Percentiles rank a stretch among this genome's conserved stretches.
These are phyloP conservation scores for Noccaea bulbosa DNA, from an alignment of 345 rosid genomes.

Conservation along the genomic window DNA sequence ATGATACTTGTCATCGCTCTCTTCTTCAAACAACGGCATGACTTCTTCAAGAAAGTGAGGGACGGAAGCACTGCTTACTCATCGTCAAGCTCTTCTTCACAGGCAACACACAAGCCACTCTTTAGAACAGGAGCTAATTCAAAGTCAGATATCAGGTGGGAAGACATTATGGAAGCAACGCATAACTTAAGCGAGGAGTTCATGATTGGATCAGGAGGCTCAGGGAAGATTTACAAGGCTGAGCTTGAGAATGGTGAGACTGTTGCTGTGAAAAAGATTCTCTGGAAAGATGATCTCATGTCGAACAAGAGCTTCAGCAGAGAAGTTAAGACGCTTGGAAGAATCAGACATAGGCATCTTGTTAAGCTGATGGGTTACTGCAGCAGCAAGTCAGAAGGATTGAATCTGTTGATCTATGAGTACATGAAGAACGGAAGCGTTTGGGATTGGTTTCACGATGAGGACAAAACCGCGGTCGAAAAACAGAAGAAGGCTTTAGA, in stretches of 20 bases:
- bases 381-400: conserved; percentile 64
- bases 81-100: conserved; percentile 61
- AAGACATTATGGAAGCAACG: conserved; percentile 86
- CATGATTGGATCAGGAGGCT: conserved; percentile 92
- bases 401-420: conserved; percentile 83
- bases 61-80: conserved; percentile 60
- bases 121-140: conserved; percentile 55
- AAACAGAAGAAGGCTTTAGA: conserved; percentile 64
- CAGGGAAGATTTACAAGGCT: conserved; percentile 82
- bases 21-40: conserved; percentile 58
- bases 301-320: conserved; percentile 83
- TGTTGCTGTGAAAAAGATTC: conserved; percentile 82
- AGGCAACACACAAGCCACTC: conserved; percentile 64
- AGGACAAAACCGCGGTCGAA: conserved; percentile 41
- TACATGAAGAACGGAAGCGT: conserved; percentile 95
- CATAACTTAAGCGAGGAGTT: conserved; percentile 73
- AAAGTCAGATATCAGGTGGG: conserved; percentile 75
- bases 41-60: conserved; percentile 46
- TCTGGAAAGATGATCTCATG: conserved; percentile 72
- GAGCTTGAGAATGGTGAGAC: conserved; percentile 69
- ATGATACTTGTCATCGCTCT: conserved; percentile 56
- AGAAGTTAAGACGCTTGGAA: conserved; percentile 83
- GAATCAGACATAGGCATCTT: conserved; percentile 79
- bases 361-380: conserved; percentile 91
- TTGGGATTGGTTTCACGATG: conserved; percentile 89